Conservation (phyloP, 768 basidiomycete species). For the Tephrocybe rancida region DNA sequence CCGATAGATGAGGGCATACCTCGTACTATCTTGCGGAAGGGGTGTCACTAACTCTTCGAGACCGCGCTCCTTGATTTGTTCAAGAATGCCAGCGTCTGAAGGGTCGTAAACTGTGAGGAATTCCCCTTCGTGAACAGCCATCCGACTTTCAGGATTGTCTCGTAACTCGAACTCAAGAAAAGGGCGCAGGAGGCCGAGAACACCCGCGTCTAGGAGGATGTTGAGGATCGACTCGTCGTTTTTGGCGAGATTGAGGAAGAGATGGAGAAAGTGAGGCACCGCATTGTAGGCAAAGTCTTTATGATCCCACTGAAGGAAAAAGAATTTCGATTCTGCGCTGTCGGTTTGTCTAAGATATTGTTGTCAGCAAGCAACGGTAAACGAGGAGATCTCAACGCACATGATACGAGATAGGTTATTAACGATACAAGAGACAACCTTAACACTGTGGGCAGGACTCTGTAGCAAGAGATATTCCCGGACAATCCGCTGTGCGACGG, state of each 20-base stretch:
- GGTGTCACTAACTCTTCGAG: background rate
- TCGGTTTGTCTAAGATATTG: too few relatives aligned
- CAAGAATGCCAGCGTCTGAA: conserved; percentile 4
- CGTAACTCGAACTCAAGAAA: conserved; percentile 11
- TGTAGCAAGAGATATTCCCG: background rate
- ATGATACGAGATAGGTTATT: background rate
- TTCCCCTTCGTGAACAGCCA: conserved; percentile 6
- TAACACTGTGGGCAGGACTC: background rate
- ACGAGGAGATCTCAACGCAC: background rate
- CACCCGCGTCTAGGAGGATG: conserved; percentile 10
- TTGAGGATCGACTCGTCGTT: background rate
- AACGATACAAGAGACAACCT: conserved; percentile 8
- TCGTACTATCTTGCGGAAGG: background rate
- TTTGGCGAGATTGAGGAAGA: conserved; percentile 7
- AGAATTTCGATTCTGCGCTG: conserved; percentile 1
- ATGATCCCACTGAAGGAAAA: conserved; percentile 1
- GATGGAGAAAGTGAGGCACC: conserved; percentile 1
- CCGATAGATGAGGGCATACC: background rate
- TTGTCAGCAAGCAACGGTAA: too few relatives aligned
- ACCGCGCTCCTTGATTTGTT: conserved; percentile 6
- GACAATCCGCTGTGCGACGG: background rate
- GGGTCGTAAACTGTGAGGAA: conserved; percentile 6
- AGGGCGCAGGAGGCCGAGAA: conserved; percentile 13
- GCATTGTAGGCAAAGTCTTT: background rate
- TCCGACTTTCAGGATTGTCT: background rate